phyloP scores from a whole-genome alignment of 2,329 filamentous ascomycete genomes.

The Penicillium occitanis region DNA sequence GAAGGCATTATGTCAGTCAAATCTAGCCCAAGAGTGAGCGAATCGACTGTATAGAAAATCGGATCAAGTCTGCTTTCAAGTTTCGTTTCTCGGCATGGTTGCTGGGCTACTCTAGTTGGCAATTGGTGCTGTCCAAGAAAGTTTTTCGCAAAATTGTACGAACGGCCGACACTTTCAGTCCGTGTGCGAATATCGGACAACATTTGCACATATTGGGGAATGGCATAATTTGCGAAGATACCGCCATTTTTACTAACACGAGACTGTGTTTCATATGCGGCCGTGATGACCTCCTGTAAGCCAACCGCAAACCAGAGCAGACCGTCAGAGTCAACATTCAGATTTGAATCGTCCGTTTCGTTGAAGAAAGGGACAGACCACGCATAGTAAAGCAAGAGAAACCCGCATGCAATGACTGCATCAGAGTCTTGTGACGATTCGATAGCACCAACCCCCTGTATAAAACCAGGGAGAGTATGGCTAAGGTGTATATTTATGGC shows the following conservation, averaged over 20 bases:
- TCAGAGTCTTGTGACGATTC: not conserved
- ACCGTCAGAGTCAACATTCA: not conserved
- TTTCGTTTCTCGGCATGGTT: not conserved
- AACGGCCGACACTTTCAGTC: not conserved
- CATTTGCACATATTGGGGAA: conserved; percentile 7
- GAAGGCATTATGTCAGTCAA: conserved; percentile 1
- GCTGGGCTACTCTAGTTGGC: not conserved
- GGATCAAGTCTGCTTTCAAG: not conserved
- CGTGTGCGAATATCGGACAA: not conserved
- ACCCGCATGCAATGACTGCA: conserved; percentile 11
- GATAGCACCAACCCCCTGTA: not conserved
- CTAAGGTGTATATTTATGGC: conserved; percentile 6
- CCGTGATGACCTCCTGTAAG: not conserved
- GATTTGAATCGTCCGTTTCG: not conserved
- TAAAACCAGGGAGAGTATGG: conserved; percentile 6
- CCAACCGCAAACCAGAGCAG: conserved; percentile 10
- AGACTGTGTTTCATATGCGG: not conserved
- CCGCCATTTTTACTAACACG: not conserved
- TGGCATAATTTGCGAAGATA: not conserved
- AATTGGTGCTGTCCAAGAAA: conserved; percentile 7
- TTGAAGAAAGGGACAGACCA: conserved; percentile 14
- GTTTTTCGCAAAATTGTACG: not conserved
- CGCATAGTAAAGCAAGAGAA: conserved; percentile 10
- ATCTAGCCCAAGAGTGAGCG: not conserved
- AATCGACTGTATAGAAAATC: conserved; percentile 6